These are phyloP conservation scores for Ustilago loliicola DNA, from an alignment of 1,284 basidiomycete species.

Conservation along the genomic window DNA sequence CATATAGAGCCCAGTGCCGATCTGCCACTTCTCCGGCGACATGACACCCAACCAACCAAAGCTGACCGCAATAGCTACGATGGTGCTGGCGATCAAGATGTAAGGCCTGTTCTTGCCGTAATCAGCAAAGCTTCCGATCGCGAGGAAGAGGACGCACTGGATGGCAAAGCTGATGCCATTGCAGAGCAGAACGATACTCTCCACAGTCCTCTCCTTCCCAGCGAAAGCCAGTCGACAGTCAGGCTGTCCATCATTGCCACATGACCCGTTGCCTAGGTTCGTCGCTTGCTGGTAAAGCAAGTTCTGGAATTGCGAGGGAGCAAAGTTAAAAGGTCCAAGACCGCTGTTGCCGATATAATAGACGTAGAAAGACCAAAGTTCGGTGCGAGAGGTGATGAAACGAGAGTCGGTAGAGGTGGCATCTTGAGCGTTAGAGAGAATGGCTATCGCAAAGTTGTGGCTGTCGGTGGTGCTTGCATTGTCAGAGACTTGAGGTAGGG, in stretches of 20 bases:
- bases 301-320: slow-evolving; percentile 82
- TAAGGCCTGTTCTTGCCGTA: slow-evolving; percentile 50
- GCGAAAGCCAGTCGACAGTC: slow-evolving; percentile 73
- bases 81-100: slow-evolving; percentile 48
- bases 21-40: slow-evolving; percentile 80
- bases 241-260: slow-evolving; percentile 42
- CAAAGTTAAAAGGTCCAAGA: slow-evolving; percentile 77
- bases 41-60: slow-evolving; percentile 36
- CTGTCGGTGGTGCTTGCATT: slow-evolving; percentile 8
- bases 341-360: slow-evolving; percentile 83
- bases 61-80: slow-evolving; percentile 43
- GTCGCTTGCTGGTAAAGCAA: slow-evolving; percentile 74
- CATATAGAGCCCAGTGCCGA: slow-evolving; percentile 84
- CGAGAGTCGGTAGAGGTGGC: slow-evolving; percentile 20
- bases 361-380: slow-evolving; percentile 79
- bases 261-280: slow-evolving; percentile 73
- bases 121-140: slow-evolving; percentile 78
- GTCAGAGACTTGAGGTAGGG: slow-evolving; percentile 17
- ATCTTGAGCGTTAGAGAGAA: slow-evolving; percentile 26
- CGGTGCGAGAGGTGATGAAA: slow-evolving; percentile 24
- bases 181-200: slow-evolving; percentile 56
- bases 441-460: slow-evolving; percentile 17
- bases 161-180: slow-evolving; percentile 62
- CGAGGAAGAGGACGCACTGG: slow-evolving; percentile 77
- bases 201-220: slow-evolving; percentile 50